Evolutionary conservation across 1,284 basidiomycete genomes (phyloP).

Genomic region (Coniferiporia sulphurascens): DNA sequence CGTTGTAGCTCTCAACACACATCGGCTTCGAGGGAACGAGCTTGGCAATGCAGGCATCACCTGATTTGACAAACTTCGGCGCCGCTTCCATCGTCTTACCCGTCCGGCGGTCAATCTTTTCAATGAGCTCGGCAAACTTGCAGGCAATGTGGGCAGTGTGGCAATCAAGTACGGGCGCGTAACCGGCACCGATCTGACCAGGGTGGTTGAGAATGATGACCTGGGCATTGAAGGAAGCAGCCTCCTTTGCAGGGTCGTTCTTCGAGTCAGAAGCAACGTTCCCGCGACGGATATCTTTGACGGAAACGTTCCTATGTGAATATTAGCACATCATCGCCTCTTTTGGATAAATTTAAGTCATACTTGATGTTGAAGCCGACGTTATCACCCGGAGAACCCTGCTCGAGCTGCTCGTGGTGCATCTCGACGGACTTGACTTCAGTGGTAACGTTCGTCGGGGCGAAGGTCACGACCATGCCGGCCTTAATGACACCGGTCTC

Average conservation of each 20-base stretch:
- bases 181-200: conserved; percentile 98
- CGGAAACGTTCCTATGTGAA: conserved; percentile 90
- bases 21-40: conserved; percentile 96
- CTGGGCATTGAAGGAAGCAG: conserved; percentile 99
- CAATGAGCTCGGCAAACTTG: conserved; percentile 97
- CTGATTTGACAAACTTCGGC: conserved; percentile 98
- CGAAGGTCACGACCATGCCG: conserved; percentile 98
- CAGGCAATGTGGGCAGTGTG: conserved; percentile 99
- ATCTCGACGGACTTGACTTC: conserved; percentile 99
- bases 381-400: conserved; percentile 98
- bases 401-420: conserved; percentile 99
- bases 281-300: conserved; percentile 99
- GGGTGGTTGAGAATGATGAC: conserved; percentile 99
- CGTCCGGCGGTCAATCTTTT: conserved; percentile 99
- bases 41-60: conserved; percentile 96
- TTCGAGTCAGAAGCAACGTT: conserved; percentile 99
- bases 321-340: conserved; percentile 13
- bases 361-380: conserved; percentile 98
- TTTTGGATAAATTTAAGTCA: conserved; percentile 26
- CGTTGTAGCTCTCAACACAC: conserved; percentile 97
- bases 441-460: conserved; percentile 97
- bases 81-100: conserved; percentile 86
- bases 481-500: conserved; percentile 99
- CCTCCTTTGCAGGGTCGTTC: conserved; percentile 99
- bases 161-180: conserved; percentile 98